A percentile compares a stretch with the other conserved stretches of the same genome.
phyloP scores from a whole-genome alignment of 768 basidiomycete species.

The Boletus huronensis region DNA sequence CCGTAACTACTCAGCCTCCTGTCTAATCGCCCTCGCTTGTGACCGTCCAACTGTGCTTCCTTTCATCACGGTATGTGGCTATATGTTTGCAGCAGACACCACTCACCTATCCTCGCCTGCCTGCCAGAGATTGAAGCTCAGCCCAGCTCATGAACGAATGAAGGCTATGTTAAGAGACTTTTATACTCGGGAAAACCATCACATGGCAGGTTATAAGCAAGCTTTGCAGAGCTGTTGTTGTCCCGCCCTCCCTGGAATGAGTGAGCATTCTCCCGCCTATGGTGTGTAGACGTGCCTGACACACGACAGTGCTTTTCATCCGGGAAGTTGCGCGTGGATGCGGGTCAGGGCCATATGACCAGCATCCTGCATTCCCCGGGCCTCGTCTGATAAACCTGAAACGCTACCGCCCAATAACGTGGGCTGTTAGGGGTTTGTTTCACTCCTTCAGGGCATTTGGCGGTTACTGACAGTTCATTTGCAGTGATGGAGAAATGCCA shows the following conservation, averaged over 20 bases:
- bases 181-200: constrained; percentile 25
- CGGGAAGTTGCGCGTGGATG: constrained; percentile 32
- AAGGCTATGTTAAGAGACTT: constrained; percentile 17
- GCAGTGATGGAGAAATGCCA: constrained; percentile 48
- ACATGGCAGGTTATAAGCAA: constrained; percentile 30
- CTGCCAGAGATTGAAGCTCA: constrained; percentile 26
- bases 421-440: constrained; percentile 40
- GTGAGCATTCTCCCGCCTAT: constrained; percentile 8
- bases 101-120: background rate
- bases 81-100: background rate
- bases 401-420: constrained; percentile 36
- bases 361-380: constrained; percentile 25
- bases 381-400: constrained; percentile 37
- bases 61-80: constrained; percentile 22
- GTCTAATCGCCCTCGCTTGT: constrained; percentile 41
- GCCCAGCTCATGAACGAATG: constrained; percentile 21
- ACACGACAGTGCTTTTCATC: constrained; percentile 29
- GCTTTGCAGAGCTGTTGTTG: constrained; percentile 28
- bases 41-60: constrained; percentile 37
- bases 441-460: background rate
- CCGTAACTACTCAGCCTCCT: constrained; percentile 45
- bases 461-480: background rate
- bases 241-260: constrained; percentile 33
- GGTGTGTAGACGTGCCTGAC: background rate
- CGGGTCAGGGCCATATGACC: constrained; percentile 27